phyloP scores from a whole-genome alignment of 2,329 filamentous ascomycete genomes.

The Elsinoe australis region DNA sequence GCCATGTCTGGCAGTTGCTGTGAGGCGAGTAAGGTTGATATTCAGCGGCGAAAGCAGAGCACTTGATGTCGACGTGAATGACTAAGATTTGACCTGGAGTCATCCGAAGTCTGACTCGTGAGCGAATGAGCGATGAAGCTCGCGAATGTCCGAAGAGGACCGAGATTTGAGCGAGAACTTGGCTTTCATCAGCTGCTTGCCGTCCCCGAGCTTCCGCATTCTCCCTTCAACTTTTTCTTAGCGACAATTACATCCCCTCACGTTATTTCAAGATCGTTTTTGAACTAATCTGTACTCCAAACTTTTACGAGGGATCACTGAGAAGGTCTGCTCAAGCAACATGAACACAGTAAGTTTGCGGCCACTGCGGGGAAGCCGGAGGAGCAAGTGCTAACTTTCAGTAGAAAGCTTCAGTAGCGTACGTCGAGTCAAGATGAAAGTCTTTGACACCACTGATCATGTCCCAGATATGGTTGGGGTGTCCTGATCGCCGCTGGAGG shows the following conservation, averaged over 20 bases:
- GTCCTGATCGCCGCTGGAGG: constrained; percentile 79
- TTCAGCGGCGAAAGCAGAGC: no score
- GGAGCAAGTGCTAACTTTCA: neutral
- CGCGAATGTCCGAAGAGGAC: constrained; percentile 7
- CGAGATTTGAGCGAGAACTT: constrained; percentile 12
- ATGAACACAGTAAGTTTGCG: constrained; percentile 25
- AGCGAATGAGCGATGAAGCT: no score
- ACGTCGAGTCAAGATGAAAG: no score
- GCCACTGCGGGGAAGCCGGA: neutral
- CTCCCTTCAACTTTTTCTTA: constrained; percentile 5
- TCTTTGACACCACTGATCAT: no score
- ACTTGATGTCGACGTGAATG: neutral
- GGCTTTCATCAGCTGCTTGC: constrained; percentile 4
- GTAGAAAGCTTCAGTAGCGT: constrained; percentile 20
- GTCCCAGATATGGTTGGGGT: constrained; percentile 77
- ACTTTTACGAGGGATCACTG: no score
- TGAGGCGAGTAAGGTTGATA: constrained; percentile 20
- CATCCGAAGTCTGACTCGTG: no score
- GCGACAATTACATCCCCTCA: neutral
- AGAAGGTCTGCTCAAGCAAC: no score
- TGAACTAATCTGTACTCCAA: no score
- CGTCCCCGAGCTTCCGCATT: constrained; percentile 8
- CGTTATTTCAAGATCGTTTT: neutral
- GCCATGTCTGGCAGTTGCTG: constrained; percentile 25
- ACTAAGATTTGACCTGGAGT: no score